Evolutionary conservation across 2,329 filamentous ascomycete genomes (phyloP).

Genomic region (Annulohypoxylon truncatum): DNA sequence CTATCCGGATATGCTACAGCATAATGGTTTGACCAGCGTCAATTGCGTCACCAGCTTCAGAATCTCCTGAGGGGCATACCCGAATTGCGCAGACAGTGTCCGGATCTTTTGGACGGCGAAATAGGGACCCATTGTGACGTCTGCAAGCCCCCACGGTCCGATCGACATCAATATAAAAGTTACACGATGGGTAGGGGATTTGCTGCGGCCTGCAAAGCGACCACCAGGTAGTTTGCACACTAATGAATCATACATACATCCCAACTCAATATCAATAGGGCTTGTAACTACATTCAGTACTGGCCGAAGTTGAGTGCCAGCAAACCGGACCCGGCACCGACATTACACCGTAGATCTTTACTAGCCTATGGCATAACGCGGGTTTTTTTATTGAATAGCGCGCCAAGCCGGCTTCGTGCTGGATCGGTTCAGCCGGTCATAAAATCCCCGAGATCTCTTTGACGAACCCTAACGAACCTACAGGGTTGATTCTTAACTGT

Average conservation of each 20-base stretch:
- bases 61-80: constrained; percentile 6
- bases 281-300: constrained; percentile 23
- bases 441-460: constrained; percentile 29
- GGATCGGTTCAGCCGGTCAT: constrained; percentile 13
- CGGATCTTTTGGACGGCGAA: constrained; percentile 3
- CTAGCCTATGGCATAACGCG: neutral
- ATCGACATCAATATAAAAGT: constrained; percentile 8
- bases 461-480: neutral
- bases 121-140: neutral
- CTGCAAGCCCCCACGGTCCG: neutral
- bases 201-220: constrained; percentile 12
- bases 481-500: neutral
- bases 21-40: neutral
- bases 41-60: neutral
- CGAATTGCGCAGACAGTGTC: constrained; percentile 7
- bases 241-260: neutral
- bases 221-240: neutral
- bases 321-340: constrained; percentile 5
- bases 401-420: constrained; percentile 33
- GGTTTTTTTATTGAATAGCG: neutral
- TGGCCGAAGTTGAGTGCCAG: constrained; percentile 10
- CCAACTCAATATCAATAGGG: constrained; percentile 15
- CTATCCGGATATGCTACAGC: neutral
- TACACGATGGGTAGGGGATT: neutral
- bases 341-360: neutral